phyloP scores from a whole-genome alignment of 805 yeast species.

The Ogataea salicorniae region DNA sequence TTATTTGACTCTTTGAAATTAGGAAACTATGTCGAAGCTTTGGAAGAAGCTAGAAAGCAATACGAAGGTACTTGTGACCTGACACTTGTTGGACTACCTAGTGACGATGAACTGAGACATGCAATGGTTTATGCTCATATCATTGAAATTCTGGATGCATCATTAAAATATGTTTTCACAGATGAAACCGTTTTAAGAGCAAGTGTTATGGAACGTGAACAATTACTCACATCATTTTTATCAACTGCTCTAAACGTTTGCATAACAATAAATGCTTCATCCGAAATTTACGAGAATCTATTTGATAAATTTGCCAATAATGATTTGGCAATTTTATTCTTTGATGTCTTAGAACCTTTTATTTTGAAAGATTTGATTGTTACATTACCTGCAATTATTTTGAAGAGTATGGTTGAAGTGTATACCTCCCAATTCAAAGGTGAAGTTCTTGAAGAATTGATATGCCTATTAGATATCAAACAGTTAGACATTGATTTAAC shows the following conservation, averaged over 20 bases:
- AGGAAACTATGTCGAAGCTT: slow-evolving; percentile 50
- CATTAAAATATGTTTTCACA: slow-evolving; percentile 39
- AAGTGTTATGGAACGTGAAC: slow-evolving; percentile 5
- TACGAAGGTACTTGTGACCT: slow-evolving; percentile 47
- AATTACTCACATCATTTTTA: slow-evolving; percentile 29
- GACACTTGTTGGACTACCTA: slow-evolving; percentile 54
- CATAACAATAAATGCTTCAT: slow-evolving; percentile 31
- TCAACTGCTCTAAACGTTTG: slow-evolving; percentile 37
- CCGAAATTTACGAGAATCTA: slow-evolving; percentile 38
- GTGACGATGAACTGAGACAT: slow-evolving; percentile 38
- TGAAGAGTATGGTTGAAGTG: slow-evolving; percentile 54
- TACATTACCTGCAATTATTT: slow-evolving; percentile 55
- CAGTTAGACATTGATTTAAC: slow-evolving; percentile 78
- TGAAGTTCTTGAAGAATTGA: slow-evolving; percentile 54
- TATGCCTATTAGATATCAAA: slow-evolving; percentile 62
- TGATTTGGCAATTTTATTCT: slow-evolving; percentile 37
- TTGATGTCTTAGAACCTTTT: slow-evolving; percentile 47
- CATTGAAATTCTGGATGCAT: slow-evolving; percentile 51
- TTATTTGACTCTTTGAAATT: slow-evolving; percentile 42
- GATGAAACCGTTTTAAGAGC: slow-evolving; percentile 12
- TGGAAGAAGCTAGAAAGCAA: slow-evolving; percentile 49
- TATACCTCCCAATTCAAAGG: slow-evolving; percentile 39
- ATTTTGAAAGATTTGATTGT: slow-evolving; percentile 43
- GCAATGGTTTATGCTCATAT: slow-evolving; percentile 46
- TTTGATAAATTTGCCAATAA: slow-evolving; percentile 38